Evolutionary conservation across 140 eudicot genomes (phyloP), one percentile per base, ranked within the genome.

Genomic region (Anethum foeniculum): DNA sequence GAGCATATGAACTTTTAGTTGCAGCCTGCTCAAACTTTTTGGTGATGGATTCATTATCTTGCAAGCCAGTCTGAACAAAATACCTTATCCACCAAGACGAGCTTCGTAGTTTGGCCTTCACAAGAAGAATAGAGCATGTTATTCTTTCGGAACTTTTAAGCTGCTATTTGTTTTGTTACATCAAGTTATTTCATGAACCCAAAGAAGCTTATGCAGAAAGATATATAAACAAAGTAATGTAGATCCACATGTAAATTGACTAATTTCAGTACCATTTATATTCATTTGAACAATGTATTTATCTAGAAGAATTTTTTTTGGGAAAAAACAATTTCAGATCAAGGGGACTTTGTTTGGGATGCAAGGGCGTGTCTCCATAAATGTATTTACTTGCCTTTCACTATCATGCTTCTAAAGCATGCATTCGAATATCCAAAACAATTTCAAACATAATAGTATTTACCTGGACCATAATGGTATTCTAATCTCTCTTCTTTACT

Each of bases 1-100:
- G 86, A 77, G 85, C 89, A 85, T 86, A 89, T 14, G 90, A 85
- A 48, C 85, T 85, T 87, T 93, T 93, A 74, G 82, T 67, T 80
- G 94, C 92, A 84, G 97, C 94, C 82, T 86, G 82, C 76, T 92
- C 97, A 52, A 90, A 92, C 88, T 92, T 92, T 88, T 92, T 92
- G 6, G 81, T 51, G 38, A 87, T 89, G 72, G 81, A 75, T 89
- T 92, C 96, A 34, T 92, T 92, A 83, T 90, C 78, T 74, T 46
- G n/a, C 49, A 74, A 46, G 38, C 58, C 28, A 44, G 30, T 74
- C 60, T 74, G 78, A 38, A 87, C 85, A 60, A 93, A 93, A 76
- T 81, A 93, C 79, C 90, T 88, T 56, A 85, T 87, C 97, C 96
- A 93, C 97, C 97, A 93, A 14, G 94, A 77, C 56, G 96, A 85